Evolutionary conservation across 1,284 basidiomycete genomes (phyloP).

Genomic region (Rhodotorula mucilaginosa): DNA sequence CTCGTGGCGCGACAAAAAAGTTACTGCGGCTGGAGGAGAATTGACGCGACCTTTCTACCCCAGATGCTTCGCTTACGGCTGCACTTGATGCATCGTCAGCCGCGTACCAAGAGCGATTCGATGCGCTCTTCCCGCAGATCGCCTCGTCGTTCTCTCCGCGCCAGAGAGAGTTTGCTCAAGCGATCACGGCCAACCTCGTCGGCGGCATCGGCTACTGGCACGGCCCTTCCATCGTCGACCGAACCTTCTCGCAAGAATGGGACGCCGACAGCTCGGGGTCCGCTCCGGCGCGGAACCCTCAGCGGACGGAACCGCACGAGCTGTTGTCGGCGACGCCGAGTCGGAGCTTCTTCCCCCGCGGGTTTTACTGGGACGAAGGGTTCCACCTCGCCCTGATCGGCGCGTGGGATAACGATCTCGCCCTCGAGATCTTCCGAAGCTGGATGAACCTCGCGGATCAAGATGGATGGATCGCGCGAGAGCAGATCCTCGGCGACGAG

Average conservation of each 20-base stretch:
- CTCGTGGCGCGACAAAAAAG: no score
- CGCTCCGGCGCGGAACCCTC: conserved; percentile 51
- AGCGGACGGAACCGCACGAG: conserved; percentile 67
- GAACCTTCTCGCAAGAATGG: conserved; percentile 80
- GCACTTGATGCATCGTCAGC: conserved; percentile 66
- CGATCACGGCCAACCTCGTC: conserved; percentile 80
- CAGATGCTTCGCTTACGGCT: conserved; percentile 54
- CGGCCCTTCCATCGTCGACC: conserved; percentile 82
- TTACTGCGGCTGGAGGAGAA: no score
- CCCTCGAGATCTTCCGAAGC: conserved; percentile 79
- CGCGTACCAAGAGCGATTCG: conserved; percentile 68
- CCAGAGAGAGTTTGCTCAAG: conserved; percentile 71
- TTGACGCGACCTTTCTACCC: not conserved
- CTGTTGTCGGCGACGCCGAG: conserved; percentile 91
- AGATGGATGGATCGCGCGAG: conserved; percentile 89
- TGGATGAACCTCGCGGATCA: conserved; percentile 89
- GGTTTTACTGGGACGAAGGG: conserved; percentile 98
- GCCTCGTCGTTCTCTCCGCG: conserved; percentile 50
- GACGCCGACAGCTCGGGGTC: conserved; percentile 51
- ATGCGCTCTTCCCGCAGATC: conserved; percentile 64
- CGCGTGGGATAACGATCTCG: conserved; percentile 86
- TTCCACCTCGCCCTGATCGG: conserved; percentile 90
- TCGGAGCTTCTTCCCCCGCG: conserved; percentile 90
- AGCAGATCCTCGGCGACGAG: conserved; percentile 93
- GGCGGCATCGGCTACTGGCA: conserved; percentile 94